phyloP scores from a whole-genome alignment of 2,329 filamentous ascomycete genomes.

The Colletotrichum tropicale region DNA sequence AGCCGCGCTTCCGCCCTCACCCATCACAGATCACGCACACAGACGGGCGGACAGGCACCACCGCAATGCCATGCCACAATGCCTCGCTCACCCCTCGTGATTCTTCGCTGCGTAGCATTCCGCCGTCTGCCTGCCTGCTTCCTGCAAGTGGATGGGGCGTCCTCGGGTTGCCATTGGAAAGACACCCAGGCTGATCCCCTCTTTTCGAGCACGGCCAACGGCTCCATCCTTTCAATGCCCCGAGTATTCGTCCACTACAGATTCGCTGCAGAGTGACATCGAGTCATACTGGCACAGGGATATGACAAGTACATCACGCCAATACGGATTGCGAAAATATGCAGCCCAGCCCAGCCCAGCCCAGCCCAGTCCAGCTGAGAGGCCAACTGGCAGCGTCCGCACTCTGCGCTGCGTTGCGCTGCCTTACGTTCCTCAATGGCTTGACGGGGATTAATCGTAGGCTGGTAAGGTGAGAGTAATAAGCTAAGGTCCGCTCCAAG shows the following conservation, averaged over 20 bases:
- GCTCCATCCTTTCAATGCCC: not conserved
- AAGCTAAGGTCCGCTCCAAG: not conserved
- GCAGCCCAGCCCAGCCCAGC: not conserved
- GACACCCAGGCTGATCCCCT: not conserved
- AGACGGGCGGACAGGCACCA: not conserved
- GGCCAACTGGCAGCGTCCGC: not conserved
- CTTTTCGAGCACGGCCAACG: slow-evolving; percentile 1
- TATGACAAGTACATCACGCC: not conserved
- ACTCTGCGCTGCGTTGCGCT: not conserved
- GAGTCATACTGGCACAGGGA: not conserved
- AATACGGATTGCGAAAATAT: not conserved
- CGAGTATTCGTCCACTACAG: not conserved
- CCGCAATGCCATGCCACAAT: not conserved
- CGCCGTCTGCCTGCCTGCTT: not conserved
- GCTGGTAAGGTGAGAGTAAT: not conserved
- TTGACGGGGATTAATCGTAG: not conserved
- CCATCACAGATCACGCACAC: not conserved
- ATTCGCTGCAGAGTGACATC: not conserved
- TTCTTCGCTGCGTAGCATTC: not conserved
- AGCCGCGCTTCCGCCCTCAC: not conserved
- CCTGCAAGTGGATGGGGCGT: not conserved
- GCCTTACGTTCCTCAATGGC: not conserved
- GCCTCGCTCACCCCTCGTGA: not conserved
- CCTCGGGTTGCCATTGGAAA: not conserved
- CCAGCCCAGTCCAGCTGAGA: not conserved